Evolutionary conservation across 2,329 filamentous ascomycete species (phyloP).

Genomic region (Calonectria pteridis): DNA sequence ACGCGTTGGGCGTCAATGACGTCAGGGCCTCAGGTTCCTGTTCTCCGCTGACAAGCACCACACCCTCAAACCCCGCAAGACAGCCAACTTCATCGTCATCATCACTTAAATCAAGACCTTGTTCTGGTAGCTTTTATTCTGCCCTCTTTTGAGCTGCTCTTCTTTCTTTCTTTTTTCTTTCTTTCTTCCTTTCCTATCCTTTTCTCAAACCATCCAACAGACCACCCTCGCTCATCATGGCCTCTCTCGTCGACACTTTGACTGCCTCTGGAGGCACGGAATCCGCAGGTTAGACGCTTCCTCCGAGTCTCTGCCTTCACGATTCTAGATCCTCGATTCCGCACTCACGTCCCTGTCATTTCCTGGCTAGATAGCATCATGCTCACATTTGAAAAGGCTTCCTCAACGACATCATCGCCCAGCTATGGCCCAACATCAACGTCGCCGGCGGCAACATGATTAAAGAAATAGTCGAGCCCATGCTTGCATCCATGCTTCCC

Average conservation of each 20-base stretch:
- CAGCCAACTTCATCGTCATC: slow-evolving; percentile 24
- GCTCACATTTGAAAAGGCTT: slow-evolving; percentile 37
- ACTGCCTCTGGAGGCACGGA: slow-evolving; percentile 43
- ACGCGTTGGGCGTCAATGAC: slow-evolving; percentile 24
- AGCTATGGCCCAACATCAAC: slow-evolving; percentile 45
- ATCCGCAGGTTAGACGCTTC: slow-evolving; percentile 35
- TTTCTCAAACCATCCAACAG: not conserved
- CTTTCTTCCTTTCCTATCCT: not conserved
- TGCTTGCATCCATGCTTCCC: slow-evolving; percentile 40
- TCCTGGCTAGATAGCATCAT: not conserved
- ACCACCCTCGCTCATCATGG: slow-evolving; percentile 29
- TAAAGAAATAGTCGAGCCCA: slow-evolving; percentile 42
- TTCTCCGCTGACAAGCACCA: slow-evolving; percentile 18
- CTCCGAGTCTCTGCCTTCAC: not conserved
- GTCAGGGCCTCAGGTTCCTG: slow-evolving; percentile 23
- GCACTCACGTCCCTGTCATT: not conserved
- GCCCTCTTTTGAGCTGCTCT: not conserved
- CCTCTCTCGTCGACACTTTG: slow-evolving; percentile 37
- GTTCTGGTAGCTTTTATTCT: slow-evolving; percentile 3
- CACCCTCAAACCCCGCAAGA: slow-evolving; percentile 27
- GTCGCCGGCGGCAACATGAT: slow-evolving; percentile 40
- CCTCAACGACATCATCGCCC: slow-evolving; percentile 43
- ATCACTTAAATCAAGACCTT: slow-evolving; percentile 16
- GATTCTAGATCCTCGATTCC: not conserved
- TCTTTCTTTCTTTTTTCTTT: not conserved